These are phyloP conservation scores for Naganishia vishniacii DNA, from an alignment of 768 basidiomycete species.

Conservation along the genomic window DNA sequence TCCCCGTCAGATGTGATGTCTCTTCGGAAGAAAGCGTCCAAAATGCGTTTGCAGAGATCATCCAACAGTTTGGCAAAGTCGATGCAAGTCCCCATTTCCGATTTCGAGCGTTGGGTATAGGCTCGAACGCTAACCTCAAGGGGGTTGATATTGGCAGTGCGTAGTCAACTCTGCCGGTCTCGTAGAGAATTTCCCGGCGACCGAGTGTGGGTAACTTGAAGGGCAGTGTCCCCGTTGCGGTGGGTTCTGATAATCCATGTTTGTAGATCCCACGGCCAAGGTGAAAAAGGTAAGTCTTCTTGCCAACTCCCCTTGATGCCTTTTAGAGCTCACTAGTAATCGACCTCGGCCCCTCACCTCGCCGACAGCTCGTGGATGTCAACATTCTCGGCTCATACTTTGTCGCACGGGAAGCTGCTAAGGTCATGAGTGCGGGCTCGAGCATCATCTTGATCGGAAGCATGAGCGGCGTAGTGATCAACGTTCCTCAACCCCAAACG, in stretches of 20 bases:
- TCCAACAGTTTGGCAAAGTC: constrained; percentile 50
- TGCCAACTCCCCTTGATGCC: background rate
- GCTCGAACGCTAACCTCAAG: background rate
- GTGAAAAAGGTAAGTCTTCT: constrained; percentile 59
- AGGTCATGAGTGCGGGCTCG: constrained; percentile 72
- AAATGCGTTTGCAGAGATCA: constrained; percentile 62
- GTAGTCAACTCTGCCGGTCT: constrained; percentile 77
- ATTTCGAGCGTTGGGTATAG: background rate
- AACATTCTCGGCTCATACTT: constrained; percentile 84
- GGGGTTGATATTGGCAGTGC: constrained; percentile 45
- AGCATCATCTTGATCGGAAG: constrained; percentile 75
- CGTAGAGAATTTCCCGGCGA: constrained; percentile 74
- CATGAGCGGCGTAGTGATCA: constrained; percentile 88
- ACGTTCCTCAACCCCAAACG: constrained; percentile 85
- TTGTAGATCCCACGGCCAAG: constrained; percentile 66
- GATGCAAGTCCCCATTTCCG: constrained; percentile 32
- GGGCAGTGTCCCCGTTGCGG: constrained; percentile 22
- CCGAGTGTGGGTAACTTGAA: constrained; percentile 57
- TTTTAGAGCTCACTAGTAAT: background rate
- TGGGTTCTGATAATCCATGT: constrained; percentile 37
- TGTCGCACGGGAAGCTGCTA: constrained; percentile 92
- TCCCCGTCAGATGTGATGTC: constrained; percentile 82
- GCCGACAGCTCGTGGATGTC: constrained; percentile 56
- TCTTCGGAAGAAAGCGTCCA: constrained; percentile 74
- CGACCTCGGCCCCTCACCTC: background rate